Conservation (phyloP, 305 asterid genomes). For the Solanum hybrid region DNA sequence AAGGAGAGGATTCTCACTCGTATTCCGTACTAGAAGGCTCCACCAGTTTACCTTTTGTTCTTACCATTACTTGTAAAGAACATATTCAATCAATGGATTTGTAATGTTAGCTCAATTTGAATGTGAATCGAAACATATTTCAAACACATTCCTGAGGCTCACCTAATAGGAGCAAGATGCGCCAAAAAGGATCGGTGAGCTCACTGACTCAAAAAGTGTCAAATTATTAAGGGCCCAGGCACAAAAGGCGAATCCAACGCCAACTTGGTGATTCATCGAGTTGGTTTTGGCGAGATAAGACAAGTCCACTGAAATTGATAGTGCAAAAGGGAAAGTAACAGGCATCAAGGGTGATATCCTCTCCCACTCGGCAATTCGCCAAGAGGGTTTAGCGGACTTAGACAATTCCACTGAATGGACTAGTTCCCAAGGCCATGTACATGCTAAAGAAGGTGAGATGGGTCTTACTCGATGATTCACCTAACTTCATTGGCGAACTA, state of each 20-base stretch:
- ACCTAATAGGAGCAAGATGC: not conserved
- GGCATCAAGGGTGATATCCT: not conserved
- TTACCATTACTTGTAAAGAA: not conserved
- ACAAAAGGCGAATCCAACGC: not conserved
- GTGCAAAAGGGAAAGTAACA: too few relatives aligned
- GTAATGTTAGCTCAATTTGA: not conserved
- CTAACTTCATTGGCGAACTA: too few relatives aligned
- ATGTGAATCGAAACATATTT: not conserved
- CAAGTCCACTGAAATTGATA: not conserved
- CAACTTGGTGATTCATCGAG: not conserved
- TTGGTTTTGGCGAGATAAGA: not conserved
- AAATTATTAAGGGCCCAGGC: not conserved
- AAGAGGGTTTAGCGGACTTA: too few relatives aligned
- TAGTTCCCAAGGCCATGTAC: too few relatives aligned
- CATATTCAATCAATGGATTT: not conserved
- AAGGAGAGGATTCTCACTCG: not conserved
- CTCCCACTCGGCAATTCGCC: not conserved
- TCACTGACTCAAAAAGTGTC: not conserved
- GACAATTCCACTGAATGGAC: too few relatives aligned
- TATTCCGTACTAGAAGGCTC: not conserved
- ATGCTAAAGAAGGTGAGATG: too few relatives aligned
- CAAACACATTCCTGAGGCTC: not conserved
- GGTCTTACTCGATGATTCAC: too few relatives aligned
- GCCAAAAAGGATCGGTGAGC: not conserved
- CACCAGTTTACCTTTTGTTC: not conserved